These are phyloP conservation scores for Davidsoniella australis DNA, from an alignment of 2,329 filamentous ascomycete genomes.

Conservation along the genomic window DNA sequence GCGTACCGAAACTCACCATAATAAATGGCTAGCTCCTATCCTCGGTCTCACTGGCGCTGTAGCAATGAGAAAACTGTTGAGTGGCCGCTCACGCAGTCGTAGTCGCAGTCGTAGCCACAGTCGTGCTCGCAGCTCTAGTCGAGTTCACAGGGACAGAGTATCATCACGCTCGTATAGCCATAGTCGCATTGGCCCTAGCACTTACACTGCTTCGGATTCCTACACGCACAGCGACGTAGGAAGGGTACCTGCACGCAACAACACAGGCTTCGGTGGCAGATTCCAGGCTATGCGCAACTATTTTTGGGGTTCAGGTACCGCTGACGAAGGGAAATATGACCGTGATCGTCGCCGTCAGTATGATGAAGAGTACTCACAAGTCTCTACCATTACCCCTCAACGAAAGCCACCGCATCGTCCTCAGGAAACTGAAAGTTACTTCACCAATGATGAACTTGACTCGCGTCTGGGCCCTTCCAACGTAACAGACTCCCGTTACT, in stretches of 20 bases:
- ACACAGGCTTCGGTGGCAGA: conserved; percentile 35
- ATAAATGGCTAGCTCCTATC: conserved; percentile 34
- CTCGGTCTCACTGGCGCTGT: conserved; percentile 33
- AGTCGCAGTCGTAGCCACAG: conserved; percentile 23
- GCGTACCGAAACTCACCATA: conserved; percentile 19
- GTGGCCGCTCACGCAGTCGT: conserved; percentile 23
- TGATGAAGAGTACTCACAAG: conserved; percentile 46
- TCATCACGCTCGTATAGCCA: conserved; percentile 21
- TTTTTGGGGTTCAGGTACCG: conserved; percentile 43
- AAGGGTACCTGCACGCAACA: conserved; percentile 16
- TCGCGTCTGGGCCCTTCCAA: conserved; percentile 27
- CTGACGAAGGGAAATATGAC: conserved; percentile 33
- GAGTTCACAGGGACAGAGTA: neutral
- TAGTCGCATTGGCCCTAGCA: conserved; percentile 30
- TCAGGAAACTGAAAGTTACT: conserved; percentile 30
- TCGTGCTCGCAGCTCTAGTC: conserved; percentile 18
- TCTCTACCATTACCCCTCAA: conserved; percentile 43
- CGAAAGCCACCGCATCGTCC: conserved; percentile 25
- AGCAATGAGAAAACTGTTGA: conserved; percentile 28
- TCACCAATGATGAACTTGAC: conserved; percentile 33
- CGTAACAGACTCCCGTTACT: conserved; percentile 8
- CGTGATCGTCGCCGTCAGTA: conserved; percentile 30
- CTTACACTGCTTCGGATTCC: conserved; percentile 38
- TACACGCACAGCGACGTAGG: conserved; percentile 44
- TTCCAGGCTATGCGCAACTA: conserved; percentile 39